These are phyloP conservation scores for Dothistroma pini DNA, from an alignment of 2,329 filamentous ascomycete species.

Conservation along the genomic window DNA sequence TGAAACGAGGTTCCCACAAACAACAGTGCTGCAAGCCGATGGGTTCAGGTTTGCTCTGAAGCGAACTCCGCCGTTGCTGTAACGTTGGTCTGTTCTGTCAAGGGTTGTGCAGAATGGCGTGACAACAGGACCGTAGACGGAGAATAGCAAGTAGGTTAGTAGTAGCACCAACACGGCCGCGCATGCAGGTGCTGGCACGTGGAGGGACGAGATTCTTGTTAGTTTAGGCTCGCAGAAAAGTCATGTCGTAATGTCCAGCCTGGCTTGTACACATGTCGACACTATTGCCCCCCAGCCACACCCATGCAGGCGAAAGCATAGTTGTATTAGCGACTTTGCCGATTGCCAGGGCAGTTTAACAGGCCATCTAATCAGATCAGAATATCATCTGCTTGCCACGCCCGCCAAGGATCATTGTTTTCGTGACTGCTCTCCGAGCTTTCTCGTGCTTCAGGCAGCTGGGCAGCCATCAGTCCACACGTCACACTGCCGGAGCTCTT, in stretches of 20 bases:
- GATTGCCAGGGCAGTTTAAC: background rate
- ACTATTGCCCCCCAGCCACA: too few species aligned
- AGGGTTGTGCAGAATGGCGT: background rate
- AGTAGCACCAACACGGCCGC: background rate
- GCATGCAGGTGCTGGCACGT: background rate
- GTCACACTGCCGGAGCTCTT: constrained; percentile 1
- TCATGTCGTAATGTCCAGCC: background rate
- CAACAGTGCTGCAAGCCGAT: constrained; percentile 1
- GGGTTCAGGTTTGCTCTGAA: constrained; percentile 2
- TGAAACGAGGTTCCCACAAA: background rate
- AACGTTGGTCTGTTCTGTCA: constrained; percentile 3
- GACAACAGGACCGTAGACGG: background rate
- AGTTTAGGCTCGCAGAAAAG: background rate
- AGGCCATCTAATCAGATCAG: constrained; percentile 7
- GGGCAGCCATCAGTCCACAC: background rate
- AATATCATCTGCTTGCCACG: background rate
- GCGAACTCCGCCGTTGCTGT: constrained; percentile 2
- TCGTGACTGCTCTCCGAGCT: background rate
- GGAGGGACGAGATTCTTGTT: background rate
- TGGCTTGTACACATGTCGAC: too few species aligned
- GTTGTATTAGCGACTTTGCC: background rate
- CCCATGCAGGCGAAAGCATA: background rate
- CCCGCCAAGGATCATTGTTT: background rate
- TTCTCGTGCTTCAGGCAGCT: background rate
- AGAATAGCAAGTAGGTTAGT: background rate